Evolutionary conservation across 352 stramenopile species (phyloP), one percentile per base, ranked within the genome.

Genomic region (Globisporangium rhizosaccharum): DNA sequence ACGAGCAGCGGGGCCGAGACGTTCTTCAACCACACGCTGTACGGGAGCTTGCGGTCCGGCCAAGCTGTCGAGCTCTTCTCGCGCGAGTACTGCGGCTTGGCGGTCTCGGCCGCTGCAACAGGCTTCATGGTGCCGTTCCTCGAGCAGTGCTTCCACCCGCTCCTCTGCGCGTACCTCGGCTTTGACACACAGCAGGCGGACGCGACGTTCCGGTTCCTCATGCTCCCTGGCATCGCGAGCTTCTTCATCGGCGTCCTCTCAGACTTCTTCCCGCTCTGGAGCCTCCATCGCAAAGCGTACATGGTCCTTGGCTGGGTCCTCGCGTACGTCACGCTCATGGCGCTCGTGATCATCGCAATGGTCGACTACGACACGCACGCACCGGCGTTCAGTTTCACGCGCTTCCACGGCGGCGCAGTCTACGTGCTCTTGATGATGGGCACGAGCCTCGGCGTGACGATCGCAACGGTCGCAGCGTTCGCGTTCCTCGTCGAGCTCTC

Each of bases 181-280:
- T 68, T 87, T 45, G 73, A 70, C 50, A 57, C 56, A 17, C 57
- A 80, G 46, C 79, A 90, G 50, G 70, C 61, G 28, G 67, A 75
- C 17, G 76, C 78, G 0, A 84, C 77, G 12, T 62, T 73, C 49
- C 70, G 71, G 30, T 88, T 88, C 42, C 58, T 90, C 23, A 70
- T 76, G 36, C 59, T 92, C 0, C 80, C 79, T 0, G 78, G 79
- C 2, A 67, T 87, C 25, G 44, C 76, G 42, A 89, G 78, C 63
- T 85, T 92, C 53, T 83, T 92, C 46, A 88, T 92, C 59, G 82
- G 82, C 12, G 51, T 88, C 18, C 30, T 88, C n/a, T 92, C 82
- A 1, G 82, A 92, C 62, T 90, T 87, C 41, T 92, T 88, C 50
- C 82, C 82, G 61, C 67, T 92, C 14, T 85, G 77, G 71, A 81